Percentiles rank a stretch among this genome's conserved stretches.
These are phyloP conservation scores for Omphalea diandra DNA, from an alignment of 441 rosid species.

Conservation along the genomic window DNA sequence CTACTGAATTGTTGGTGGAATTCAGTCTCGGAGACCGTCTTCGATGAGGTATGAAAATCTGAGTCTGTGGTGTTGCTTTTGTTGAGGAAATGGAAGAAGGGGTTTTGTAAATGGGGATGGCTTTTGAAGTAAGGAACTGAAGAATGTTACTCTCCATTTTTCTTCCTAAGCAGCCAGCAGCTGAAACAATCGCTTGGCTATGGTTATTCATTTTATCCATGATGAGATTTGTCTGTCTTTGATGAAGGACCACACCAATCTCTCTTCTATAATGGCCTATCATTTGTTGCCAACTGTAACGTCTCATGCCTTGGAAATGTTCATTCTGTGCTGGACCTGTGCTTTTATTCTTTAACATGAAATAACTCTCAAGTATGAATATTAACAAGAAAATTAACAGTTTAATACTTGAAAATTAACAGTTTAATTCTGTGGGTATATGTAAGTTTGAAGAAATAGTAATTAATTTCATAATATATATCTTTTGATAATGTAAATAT, in stretches of 20 bases:
- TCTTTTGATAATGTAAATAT: too few relatives aligned
- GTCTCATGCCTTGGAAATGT: too few relatives aligned
- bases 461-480: too few relatives aligned
- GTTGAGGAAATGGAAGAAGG: too few relatives aligned
- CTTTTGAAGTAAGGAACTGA: constrained; percentile 37
- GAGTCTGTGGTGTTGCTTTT: constrained; percentile 20
- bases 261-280: not conserved
- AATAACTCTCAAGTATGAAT: too few relatives aligned
- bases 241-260: not conserved
- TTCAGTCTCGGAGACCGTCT: constrained; percentile 26
- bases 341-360: too few relatives aligned
- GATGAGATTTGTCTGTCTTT: not conserved
- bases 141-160: constrained; percentile 45
- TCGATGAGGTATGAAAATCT: constrained; percentile 27
- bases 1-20: constrained; percentile 35
- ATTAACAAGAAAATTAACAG: too few relatives aligned
- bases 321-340: too few relatives aligned
- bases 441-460: too few relatives aligned
- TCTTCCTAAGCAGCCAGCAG: not conserved
- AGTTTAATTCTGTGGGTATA: too few relatives aligned
- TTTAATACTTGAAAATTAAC: too few relatives aligned
- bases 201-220: constrained; percentile 21
- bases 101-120: constrained; percentile 29
- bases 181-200: constrained; percentile 21
- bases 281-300: not conserved